Conservation (phyloP, 148 eudicot species). For the Vaccinium darrowii region DNA sequence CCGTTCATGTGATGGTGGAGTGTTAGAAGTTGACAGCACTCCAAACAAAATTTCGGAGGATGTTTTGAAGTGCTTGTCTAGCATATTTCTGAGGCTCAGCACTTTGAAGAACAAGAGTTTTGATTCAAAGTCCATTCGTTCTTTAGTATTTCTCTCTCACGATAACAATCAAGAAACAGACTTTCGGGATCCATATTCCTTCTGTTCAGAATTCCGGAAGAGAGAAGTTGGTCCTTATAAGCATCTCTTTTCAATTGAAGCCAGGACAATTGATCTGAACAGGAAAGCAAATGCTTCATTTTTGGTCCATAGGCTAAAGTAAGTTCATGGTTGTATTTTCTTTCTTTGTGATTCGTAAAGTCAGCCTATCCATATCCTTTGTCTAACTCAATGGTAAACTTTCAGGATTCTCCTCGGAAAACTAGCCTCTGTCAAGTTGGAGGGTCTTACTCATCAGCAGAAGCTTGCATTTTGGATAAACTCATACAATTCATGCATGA, state of each 20-base stretch:
- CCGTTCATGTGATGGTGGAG: constrained; percentile 37
- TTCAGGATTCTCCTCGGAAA: constrained; percentile 75
- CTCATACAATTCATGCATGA: constrained; percentile 86
- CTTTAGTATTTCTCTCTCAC: constrained; percentile 32
- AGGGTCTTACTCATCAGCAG: constrained; percentile 83
- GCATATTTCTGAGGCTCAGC: constrained; percentile 66
- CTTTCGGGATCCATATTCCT: constrained; percentile 61
- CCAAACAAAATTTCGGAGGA: constrained; percentile 83
- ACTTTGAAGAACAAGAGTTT: constrained; percentile 42
- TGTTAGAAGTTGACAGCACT: constrained; percentile 41
- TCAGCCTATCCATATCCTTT: background rate
- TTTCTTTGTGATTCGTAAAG: background rate
- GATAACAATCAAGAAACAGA: constrained; percentile 29
- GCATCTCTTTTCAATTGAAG: constrained; percentile 54
- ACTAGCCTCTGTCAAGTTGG: constrained; percentile 65
- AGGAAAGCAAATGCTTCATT: constrained; percentile 67
- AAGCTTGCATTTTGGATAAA: constrained; percentile 99
- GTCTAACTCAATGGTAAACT: constrained; percentile 10
- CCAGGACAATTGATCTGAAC: constrained; percentile 58
- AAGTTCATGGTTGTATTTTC: constrained; percentile 24
- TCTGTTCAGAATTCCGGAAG: constrained; percentile 32
- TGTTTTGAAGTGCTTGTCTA: constrained; percentile 69
- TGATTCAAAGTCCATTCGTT: constrained; percentile 37
- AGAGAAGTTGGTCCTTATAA: constrained; percentile 75
- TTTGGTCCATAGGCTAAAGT: constrained; percentile 81